phyloP scores from a whole-genome alignment of 345 rosid species.

The Eucalyptus marginata region DNA sequence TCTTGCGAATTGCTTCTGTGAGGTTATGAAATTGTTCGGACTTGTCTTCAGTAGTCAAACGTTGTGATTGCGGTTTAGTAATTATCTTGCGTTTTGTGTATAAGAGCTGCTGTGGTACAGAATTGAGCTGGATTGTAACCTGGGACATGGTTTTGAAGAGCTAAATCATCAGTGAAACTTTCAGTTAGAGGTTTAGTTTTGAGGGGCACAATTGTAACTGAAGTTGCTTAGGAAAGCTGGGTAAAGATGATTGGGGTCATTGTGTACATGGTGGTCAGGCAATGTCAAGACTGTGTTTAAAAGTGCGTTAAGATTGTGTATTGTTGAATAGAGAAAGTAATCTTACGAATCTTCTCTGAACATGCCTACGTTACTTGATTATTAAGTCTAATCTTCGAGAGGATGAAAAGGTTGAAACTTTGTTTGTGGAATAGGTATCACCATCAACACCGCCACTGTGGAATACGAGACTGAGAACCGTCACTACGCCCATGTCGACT shows the following conservation, averaged over 20 bases:
- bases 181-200: neutral
- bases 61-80: neutral
- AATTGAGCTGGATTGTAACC: neutral
- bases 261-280: neutral
- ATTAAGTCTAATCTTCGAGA: neutral
- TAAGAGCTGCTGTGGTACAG: neutral
- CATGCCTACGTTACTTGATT: neutral
- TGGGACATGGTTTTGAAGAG: neutral
- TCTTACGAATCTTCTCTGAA: neutral
- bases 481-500: slow-evolving; percentile 33
- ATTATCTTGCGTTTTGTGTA: neutral
- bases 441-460: slow-evolving; percentile 9
- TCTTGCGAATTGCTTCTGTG: neutral
- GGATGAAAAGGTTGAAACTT: neutral
- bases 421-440: neutral
- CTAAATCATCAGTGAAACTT: neutral
- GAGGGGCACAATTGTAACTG: neutral
- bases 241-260: neutral
- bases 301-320: neutral
- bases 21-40: neutral
- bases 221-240: neutral
- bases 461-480: slow-evolving; percentile 9
- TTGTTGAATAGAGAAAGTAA: neutral
- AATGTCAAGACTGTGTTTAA: neutral
- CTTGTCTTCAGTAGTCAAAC: neutral